A percentile compares a stretch with the other conserved stretches of the same genome.
Conservation (phyloP, 148 eudicot genomes). For the Salicornia ramosissima region DNA sequence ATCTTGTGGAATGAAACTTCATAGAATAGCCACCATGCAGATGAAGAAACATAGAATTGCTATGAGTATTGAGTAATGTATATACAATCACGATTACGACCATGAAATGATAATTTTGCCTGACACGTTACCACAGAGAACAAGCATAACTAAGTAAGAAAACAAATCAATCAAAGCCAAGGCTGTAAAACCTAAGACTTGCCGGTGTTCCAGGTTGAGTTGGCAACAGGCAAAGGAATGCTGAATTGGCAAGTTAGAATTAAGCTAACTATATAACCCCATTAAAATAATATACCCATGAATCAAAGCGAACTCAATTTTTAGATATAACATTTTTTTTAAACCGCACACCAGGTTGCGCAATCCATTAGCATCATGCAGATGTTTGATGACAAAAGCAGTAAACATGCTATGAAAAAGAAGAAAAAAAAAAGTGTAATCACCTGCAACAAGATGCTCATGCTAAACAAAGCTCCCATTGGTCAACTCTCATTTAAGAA, state of each 20-base stretch:
- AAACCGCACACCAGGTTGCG: background rate
- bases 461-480: background rate
- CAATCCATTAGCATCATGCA: background rate
- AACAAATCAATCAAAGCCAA: background rate
- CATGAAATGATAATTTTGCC: background rate
- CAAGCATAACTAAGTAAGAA: background rate
- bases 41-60: background rate
- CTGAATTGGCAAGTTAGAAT: background rate
- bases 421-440: background rate
- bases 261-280: background rate
- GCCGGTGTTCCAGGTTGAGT: background rate
- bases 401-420: slow-evolving; percentile 3
- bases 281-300: background rate
- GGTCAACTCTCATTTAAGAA: background rate
- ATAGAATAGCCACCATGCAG: background rate
- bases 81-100: too few species aligned
- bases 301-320: background rate
- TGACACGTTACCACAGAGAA: background rate
- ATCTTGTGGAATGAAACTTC: too few species aligned
- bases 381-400: background rate
- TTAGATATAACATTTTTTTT: slow-evolving; percentile 1
- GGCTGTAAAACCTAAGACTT: background rate
- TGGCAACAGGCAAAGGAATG: background rate
- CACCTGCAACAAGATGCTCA: slow-evolving; percentile 19
- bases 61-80: too few species aligned